Evolutionary conservation across 306 rosid species (phyloP).

Genomic region (Hylodesmum podocarpum): DNA sequence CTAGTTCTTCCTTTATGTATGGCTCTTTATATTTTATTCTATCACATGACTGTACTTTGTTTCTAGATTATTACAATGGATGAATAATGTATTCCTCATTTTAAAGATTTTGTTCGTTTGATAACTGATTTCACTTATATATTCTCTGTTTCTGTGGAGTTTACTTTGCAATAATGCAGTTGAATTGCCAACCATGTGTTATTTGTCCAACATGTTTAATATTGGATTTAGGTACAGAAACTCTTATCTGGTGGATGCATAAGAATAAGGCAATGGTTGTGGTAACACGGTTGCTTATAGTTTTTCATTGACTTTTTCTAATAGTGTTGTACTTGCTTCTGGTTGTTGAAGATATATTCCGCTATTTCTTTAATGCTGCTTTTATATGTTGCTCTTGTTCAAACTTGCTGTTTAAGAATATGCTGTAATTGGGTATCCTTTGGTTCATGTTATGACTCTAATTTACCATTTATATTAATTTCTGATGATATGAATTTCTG

Average conservation of each 20-base stretch:
- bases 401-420: background rate
- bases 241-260: background rate
- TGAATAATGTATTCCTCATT: background rate
- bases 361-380: conserved; percentile 4
- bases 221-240: background rate
- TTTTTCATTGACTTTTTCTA: background rate
- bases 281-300: background rate
- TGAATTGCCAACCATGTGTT: background rate
- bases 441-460: background rate
- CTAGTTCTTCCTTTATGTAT: background rate
- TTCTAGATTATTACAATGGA: background rate
- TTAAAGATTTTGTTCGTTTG: background rate
- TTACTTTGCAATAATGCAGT: background rate
- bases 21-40: background rate
- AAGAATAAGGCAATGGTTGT: background rate
- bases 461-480: conserved; percentile 10
- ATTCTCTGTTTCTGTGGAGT: background rate
- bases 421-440: conserved; percentile 9
- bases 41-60: background rate
- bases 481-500: background rate
- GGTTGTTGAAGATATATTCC: background rate
- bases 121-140: background rate
- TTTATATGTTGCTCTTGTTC: too few relatives aligned
- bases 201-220: background rate
- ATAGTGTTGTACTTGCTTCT: background rate